A percentile compares a stretch with the other conserved stretches of the same genome.
These are phyloP conservation scores for Pleurotus tuoliensis DNA, from an alignment of 768 basidiomycete genomes.

Conservation along the genomic window DNA sequence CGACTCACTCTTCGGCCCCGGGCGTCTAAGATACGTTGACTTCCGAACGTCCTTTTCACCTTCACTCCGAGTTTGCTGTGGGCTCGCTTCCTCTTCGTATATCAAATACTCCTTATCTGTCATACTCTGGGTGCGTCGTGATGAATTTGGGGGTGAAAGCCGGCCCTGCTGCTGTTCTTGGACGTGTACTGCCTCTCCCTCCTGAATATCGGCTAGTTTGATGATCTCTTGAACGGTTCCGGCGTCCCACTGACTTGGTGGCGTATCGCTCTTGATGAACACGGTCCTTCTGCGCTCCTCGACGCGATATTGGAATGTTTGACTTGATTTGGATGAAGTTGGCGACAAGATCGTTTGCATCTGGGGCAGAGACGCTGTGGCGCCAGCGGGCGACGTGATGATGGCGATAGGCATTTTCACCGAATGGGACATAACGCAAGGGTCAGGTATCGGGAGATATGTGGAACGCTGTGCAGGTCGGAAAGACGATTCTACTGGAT, in stretches of 20 bases:
- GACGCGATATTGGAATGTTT: conserved; percentile 40
- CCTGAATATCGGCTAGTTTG: conserved; percentile 30
- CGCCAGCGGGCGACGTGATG: conserved; percentile 7
- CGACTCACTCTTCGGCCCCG: conserved; percentile 19
- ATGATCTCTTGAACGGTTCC: conserved; percentile 37
- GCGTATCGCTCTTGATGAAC: conserved; percentile 39
- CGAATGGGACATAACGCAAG: background rate
- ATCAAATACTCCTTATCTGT: conserved; percentile 2
- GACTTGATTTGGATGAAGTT: conserved; percentile 21
- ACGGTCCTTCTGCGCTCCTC: conserved; percentile 45
- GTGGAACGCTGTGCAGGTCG: too few species aligned
- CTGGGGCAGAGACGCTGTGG: conserved; percentile 9
- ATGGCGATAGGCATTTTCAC: conserved; percentile 7
- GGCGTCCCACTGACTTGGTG: conserved; percentile 39
- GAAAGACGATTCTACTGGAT: too few species aligned
- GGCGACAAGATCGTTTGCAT: conserved; percentile 13
- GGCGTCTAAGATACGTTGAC: conserved; percentile 15
- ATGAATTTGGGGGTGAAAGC: conserved; percentile 2
- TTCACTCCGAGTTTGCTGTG: conserved; percentile 1
- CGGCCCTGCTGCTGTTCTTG: conserved; percentile 16
- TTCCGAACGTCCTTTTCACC: conserved; percentile 3
- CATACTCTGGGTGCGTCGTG: conserved; percentile 7
- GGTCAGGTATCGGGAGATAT: background rate
- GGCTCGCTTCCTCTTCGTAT: conserved; percentile 4
- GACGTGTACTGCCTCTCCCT: conserved; percentile 14